A percentile compares a stretch with the other conserved stretches of the same genome.
Evolutionary conservation across 768 basidiomycete species (phyloP).

Genomic region (Clavaria fumosa): DNA sequence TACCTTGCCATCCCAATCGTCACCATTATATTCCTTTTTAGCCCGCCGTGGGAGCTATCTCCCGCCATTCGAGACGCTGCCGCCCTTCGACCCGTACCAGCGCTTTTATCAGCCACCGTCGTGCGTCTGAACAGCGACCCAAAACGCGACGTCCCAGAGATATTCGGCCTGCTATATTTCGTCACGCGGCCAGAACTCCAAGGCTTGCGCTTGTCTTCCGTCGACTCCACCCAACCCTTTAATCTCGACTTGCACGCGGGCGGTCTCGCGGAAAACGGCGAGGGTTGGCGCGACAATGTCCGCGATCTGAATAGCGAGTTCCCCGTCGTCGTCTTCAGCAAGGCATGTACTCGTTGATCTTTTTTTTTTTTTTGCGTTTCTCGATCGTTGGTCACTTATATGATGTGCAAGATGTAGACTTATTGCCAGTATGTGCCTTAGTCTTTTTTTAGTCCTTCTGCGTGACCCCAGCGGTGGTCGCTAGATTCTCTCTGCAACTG

Average conservation of each 20-base stretch:
- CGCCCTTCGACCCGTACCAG: constrained; percentile 3
- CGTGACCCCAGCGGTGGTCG: constrained; percentile 1
- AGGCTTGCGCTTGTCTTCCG: constrained; percentile 22
- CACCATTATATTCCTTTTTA: constrained; percentile 25
- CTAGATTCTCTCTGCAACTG: constrained; percentile 42
- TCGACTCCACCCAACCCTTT: constrained; percentile 28
- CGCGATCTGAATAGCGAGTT: constrained; percentile 29
- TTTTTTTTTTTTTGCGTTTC: background rate
- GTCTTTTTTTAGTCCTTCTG: no score
- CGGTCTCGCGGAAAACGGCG: constrained; percentile 38
- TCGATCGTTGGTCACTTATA: background rate
- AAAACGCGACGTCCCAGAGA: constrained; percentile 40
- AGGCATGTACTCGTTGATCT: constrained; percentile 28
- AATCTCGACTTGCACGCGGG: constrained; percentile 31
- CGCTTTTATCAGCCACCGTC: constrained; percentile 24
- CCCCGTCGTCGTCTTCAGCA: constrained; percentile 72
- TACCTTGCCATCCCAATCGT: constrained; percentile 24
- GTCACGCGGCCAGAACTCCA: constrained; percentile 34
- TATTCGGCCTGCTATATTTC: constrained; percentile 57
- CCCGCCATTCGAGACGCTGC: constrained; percentile 21
- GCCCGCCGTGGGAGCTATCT: constrained; percentile 28
- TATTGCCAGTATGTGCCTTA: constrained; percentile 72
- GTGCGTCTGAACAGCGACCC: constrained; percentile 21
- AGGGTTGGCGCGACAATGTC: constrained; percentile 30
- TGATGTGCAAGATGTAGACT: constrained; percentile 24